Evolutionary conservation across 768 basidiomycete species (phyloP), one percentile per base, ranked within the genome.

Genomic region (Strobilomyces dryophilus): DNA sequence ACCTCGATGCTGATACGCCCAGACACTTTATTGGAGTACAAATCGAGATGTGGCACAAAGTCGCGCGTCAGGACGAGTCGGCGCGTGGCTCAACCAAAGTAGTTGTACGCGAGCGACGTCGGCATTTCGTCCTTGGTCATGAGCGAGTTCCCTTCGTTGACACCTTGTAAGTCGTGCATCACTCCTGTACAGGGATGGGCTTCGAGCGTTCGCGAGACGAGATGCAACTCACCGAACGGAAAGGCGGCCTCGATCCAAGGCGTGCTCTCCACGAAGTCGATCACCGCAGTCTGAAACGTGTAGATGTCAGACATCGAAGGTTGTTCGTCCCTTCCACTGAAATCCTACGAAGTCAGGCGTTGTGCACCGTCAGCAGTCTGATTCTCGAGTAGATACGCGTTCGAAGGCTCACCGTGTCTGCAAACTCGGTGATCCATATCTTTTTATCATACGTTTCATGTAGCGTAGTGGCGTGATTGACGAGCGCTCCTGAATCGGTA

Each of bases 381-480:
- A 40, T 15, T 45, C 43, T 40, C 40, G 48, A 15, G 52, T 31
- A 12, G 10, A 31, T 3, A 14, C 35, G 20, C 18, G 31, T 21
- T 10, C 5, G 7, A 18, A 39, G 29, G 53, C 60, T 17, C 53
- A 81, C 87, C 73, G 82, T 75, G 73, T 84, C 85, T 49, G 88
- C 89, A 53, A 80, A 85, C 61, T 92, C 90, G 5, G 88, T 86
- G 57, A 85, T 63, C 77, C 78, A 81, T 61, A 91, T 71, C 27
- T 69, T 67, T 51, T 63, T 60, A 15, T 63, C 54, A 61, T 82
- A 84, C 8, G 73, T 68, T 39, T 66, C 58, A 63, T 88, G 75
- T 59, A 78, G 76, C 11, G 73, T 65, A 5, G 68, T 59, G 49
- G 87, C 68, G 64, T 86, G 84, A 10, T 57, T 31, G 48, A 81